Evolutionary conservation across 352 stramenopile genomes (phyloP).

Genomic region (Detonula confervacea): DNA sequence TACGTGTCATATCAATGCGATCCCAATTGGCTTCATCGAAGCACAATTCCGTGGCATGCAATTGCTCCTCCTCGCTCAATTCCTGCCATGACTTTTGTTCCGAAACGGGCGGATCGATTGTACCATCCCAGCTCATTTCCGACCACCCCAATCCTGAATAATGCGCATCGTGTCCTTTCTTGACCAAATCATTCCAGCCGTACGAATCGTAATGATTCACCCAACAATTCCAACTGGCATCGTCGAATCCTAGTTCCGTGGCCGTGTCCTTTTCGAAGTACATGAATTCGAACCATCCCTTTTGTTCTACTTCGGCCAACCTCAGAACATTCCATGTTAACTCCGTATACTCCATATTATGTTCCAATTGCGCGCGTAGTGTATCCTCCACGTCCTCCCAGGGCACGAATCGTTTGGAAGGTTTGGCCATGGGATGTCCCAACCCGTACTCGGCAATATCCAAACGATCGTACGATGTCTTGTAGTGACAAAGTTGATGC

Average conservation of each 20-base stretch:
- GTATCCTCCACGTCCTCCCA: constrained; percentile 7
- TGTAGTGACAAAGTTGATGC: constrained; percentile 12
- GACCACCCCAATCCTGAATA: constrained; percentile 5
- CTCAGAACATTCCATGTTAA: constrained; percentile 18
- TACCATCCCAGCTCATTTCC: constrained; percentile 3
- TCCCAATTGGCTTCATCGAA: constrained; percentile 4
- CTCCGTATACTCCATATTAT: constrained; percentile 17
- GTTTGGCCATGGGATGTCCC: constrained; percentile 8
- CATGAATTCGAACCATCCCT: constrained; percentile 6
- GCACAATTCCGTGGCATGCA: constrained; percentile 18
- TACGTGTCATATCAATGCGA: constrained; percentile 20
- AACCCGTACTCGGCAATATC: constrained; percentile 1
- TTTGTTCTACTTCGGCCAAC: constrained; percentile 19
- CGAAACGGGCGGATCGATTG: background rate
- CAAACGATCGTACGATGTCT: constrained; percentile 19
- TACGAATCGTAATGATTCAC: constrained; percentile 24
- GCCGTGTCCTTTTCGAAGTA: constrained; percentile 9
- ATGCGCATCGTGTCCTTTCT: background rate
- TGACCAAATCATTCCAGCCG: constrained; percentile 7
- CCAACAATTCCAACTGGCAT: constrained; percentile 22
- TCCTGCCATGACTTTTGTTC: constrained; percentile 10
- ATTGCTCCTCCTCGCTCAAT: constrained; percentile 8
- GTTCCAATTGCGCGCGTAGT: background rate
- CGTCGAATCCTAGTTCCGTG: background rate
- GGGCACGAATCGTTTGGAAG: background rate